A percentile compares a stretch with the other conserved stretches of the same genome.
Evolutionary conservation across 176 grass and related monocot species (phyloP).

Genomic region (Olyra latifolia): DNA sequence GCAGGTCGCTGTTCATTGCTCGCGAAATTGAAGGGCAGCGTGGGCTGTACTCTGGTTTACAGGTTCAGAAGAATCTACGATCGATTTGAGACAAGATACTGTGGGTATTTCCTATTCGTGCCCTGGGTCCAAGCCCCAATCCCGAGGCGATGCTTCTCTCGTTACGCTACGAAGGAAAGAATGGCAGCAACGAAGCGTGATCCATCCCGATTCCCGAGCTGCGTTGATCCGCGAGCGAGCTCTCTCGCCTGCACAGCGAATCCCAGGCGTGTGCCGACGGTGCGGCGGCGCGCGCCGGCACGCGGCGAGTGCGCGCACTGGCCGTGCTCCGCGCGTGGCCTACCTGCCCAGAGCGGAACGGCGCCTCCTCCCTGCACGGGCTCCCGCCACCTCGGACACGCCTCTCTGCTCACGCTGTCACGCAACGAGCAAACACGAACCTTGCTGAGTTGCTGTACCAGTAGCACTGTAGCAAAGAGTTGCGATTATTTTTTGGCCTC

Average conservation of each 20-base stretch:
- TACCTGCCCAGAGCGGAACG: background rate
- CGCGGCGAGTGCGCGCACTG: background rate
- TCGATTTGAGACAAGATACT: background rate
- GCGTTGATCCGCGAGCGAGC: background rate
- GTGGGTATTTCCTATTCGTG: background rate
- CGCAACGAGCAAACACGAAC: background rate
- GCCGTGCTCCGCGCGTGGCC: slow-evolving; percentile 27
- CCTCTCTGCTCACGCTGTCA: background rate
- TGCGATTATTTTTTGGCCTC: background rate
- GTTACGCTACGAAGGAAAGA: background rate
- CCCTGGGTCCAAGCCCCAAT: background rate
- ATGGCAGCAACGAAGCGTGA: background rate
- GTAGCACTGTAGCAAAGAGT: background rate
- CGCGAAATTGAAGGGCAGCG: background rate
- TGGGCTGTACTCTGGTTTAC: background rate
- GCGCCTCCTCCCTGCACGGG: background rate
- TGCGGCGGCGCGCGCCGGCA: slow-evolving; percentile 2
- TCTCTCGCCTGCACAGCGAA: slow-evolving; percentile 9
- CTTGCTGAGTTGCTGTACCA: no score
- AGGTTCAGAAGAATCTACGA: background rate
- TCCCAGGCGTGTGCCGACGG: slow-evolving; percentile 35
- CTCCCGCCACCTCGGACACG: slow-evolving; percentile 8
- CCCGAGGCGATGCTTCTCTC: background rate
- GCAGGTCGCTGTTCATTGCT: background rate
- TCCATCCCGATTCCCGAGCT: background rate